Evolutionary conservation across 768 basidiomycete species (phyloP).

Genomic region (Mycena indigotica): DNA sequence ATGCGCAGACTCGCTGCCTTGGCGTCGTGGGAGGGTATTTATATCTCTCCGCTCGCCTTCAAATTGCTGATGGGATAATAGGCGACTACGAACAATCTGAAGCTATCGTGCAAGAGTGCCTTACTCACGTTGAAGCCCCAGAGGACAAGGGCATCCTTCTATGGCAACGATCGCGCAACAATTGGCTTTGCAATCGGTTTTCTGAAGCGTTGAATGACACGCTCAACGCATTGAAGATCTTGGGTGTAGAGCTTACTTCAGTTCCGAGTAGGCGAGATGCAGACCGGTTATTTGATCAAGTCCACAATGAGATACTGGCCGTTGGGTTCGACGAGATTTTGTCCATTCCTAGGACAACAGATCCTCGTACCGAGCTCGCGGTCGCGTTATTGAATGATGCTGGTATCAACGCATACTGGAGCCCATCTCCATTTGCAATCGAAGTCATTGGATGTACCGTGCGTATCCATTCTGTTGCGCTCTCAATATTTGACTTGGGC

Average conservation of each 20-base stretch:
- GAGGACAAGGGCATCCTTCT: constrained; percentile 61
- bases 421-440: constrained; percentile 53
- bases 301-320: constrained; percentile 70
- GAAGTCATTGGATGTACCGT: constrained; percentile 72
- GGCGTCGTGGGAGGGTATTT: constrained; percentile 59
- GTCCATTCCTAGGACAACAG: constrained; percentile 60
- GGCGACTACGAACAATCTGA: constrained; percentile 60
- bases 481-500: constrained; percentile 2
- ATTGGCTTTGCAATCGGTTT: constrained; percentile 62
- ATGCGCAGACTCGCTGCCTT: constrained; percentile 64
- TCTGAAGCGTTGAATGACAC: constrained; percentile 59
- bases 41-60: neutral
- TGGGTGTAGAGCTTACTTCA: constrained; percentile 63
- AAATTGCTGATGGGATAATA: constrained; percentile 24
- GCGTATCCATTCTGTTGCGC: constrained; percentile 24
- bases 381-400: constrained; percentile 71
- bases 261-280: constrained; percentile 56
- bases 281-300: constrained; percentile 67
- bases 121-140: constrained; percentile 45
- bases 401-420: constrained; percentile 75
- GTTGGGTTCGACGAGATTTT: constrained; percentile 72
- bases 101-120: constrained; percentile 55
- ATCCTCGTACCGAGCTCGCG: constrained; percentile 61
- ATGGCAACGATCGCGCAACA: constrained; percentile 62
- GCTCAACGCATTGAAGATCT: constrained; percentile 55